Percentiles rank a stretch among this genome's conserved stretches.
phyloP scores from a whole-genome alignment of 2,329 filamentous ascomycete species.

The Remersonia thermophila region DNA sequence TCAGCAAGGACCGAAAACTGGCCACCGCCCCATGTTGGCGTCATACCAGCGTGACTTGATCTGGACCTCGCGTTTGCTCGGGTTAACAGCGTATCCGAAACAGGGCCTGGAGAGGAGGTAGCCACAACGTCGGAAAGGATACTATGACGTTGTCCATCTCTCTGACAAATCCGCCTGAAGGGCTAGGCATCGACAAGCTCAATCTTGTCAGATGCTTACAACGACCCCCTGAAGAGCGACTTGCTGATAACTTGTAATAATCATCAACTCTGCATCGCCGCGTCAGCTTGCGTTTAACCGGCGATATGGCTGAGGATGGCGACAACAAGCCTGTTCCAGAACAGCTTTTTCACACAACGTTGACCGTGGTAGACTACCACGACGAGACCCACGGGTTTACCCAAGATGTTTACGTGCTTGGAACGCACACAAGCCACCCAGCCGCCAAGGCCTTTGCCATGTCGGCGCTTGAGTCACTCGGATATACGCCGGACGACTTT shows the following conservation, averaged over 20 bases:
- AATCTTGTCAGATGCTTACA: no score
- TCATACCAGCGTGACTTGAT: conserved; percentile 2
- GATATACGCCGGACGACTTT: conserved; percentile 28
- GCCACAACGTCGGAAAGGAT: no score
- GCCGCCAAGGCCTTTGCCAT: conserved; percentile 27
- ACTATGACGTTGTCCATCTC: no score
- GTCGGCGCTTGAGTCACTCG: conserved; percentile 21
- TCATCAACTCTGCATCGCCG: no score
- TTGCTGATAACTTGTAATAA: not conserved
- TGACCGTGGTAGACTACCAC: conserved; percentile 25
- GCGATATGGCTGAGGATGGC: conserved; percentile 2
- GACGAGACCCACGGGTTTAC: conserved; percentile 18
- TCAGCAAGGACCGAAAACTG: no score
- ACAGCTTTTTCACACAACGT: conserved; percentile 25
- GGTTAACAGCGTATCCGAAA: not conserved
- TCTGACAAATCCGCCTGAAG: no score
- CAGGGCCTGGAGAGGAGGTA: no score
- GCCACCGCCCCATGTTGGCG: conserved; percentile 5
- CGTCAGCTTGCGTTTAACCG: no score
- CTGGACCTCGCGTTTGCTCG: no score
- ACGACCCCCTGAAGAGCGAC: no score
- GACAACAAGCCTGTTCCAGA: conserved; percentile 16
- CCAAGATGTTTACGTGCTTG: conserved; percentile 25
- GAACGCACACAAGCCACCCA: conserved; percentile 25
- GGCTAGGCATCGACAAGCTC: no score